Evolutionary conservation across 768 basidiomycete genomes (phyloP), one percentile per base, ranked within the genome.

Genomic region (Daedalea quercina): DNA sequence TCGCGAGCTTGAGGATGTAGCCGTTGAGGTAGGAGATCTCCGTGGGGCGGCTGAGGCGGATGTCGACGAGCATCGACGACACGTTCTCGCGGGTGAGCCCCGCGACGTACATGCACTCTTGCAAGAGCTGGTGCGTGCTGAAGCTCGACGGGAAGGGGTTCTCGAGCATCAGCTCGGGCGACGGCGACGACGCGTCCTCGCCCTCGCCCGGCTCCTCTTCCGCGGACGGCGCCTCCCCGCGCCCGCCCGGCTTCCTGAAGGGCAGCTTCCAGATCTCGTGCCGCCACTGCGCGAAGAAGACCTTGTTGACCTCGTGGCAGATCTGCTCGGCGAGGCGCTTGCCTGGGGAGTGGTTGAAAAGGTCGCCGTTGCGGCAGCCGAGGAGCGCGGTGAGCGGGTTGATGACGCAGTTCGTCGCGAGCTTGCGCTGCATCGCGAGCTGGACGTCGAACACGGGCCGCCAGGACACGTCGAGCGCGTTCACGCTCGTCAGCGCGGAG

Each of bases 11-110:
- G 25, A 82, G 63, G 46, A 98, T 67, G 65, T 93, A 90, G 3
- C 94, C 94, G 54, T 90, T 93, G 60, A 96, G 73, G 60, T 72
- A 89, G 17, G 86, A 79, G 22, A 97, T 77, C 70, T 97, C 94
- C 0, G 92, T 94, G 4, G 63, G 55, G 48, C 72, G 70, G 41
- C 84, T 84, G 28, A 69, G 50, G 19, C 75, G 76, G 25, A 94
- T 66, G 63, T 95, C 92, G 15, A 73, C 65, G 17, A 93, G 73
- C 81, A 92, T 96, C 15, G 87, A 90, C 6, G 91, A 92, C 48
- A 83, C 77, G 63, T 94, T 92, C 13, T 70, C 69, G 40, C 68
- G 70, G 3, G 90, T 94, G 22, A 70, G 50, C 9, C 72, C 56
- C 15, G 82, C 78, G 42, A 92, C 77, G 19, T 77, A 76, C 45